These are phyloP conservation scores for Pilobolus umbonatus DNA, from an alignment of 192 early-diverging fungal genomes.

Conservation along the genomic window DNA sequence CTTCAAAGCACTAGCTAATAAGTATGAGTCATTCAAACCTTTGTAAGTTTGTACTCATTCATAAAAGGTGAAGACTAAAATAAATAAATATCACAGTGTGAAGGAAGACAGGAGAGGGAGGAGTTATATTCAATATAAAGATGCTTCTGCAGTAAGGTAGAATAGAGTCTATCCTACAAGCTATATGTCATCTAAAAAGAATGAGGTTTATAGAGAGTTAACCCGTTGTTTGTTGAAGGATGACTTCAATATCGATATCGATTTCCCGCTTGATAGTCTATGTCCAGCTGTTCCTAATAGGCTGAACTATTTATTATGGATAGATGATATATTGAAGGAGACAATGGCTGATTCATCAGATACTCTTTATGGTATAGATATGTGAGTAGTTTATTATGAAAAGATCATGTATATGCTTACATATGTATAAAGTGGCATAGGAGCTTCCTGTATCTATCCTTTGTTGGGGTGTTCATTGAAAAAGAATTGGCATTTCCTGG, in stretches of 20 bases:
- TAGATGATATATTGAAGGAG: constrained; percentile 54
- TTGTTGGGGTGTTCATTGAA: constrained; percentile 64
- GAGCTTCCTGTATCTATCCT: constrained; percentile 91
- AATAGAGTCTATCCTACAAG: background rate
- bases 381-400: constrained; percentile 38
- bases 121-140: constrained; percentile 55
- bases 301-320: constrained; percentile 68
- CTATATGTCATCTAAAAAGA: background rate
- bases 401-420: background rate
- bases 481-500: constrained; percentile 62
- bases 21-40: constrained; percentile 42
- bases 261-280: constrained; percentile 63
- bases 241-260: constrained; percentile 59
- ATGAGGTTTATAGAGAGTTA: constrained; percentile 41
- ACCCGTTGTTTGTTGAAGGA: constrained; percentile 53
- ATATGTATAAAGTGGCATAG: constrained; percentile 59
- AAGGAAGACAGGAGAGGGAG: constrained; percentile 7
- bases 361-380: constrained; percentile 50
- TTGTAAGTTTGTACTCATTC: constrained; percentile 33
- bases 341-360: background rate
- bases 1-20: constrained; percentile 46
- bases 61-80: background rate
- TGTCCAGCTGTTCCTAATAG: constrained; percentile 60
- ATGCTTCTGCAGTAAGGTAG: constrained; percentile 57
- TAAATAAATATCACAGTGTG: constrained; percentile 8